Conservation (phyloP, 2,329 filamentous ascomycete species). For the Cryphonectria radicalis region DNA sequence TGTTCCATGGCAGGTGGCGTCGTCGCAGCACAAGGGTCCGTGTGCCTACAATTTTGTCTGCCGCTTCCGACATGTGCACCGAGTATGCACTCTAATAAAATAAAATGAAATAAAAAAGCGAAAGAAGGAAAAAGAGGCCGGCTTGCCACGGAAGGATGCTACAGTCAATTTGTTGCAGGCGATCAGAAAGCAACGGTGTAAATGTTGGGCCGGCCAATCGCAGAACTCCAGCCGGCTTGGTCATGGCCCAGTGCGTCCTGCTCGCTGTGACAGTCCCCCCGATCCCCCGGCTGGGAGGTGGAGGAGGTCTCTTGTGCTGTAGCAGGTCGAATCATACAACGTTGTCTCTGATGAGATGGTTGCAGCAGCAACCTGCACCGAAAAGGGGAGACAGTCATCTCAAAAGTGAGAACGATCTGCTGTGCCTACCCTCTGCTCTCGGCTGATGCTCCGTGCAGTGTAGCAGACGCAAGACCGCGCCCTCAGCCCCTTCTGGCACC, state of each 20-base stretch:
- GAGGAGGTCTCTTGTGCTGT: background rate
- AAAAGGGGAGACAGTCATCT: conserved; percentile 3
- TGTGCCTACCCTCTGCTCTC: background rate
- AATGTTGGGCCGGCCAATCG: background rate
- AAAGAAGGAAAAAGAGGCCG: background rate
- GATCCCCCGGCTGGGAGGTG: no score
- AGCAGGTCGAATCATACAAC: conserved; percentile 9
- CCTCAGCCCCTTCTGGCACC: conserved; percentile 7
- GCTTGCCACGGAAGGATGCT: background rate
- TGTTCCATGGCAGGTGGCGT: conserved; percentile 22
- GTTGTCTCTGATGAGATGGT: conserved; percentile 1
- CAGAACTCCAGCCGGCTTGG: background rate
- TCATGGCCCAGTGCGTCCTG: background rate
- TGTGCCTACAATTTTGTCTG: background rate
- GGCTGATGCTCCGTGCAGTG: background rate
- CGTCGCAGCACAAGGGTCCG: conserved; percentile 8
- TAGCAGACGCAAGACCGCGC: conserved; percentile 3
- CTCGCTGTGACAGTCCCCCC: background rate
- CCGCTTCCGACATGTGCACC: background rate
- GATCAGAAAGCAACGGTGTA: background rate
- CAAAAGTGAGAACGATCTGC: background rate
- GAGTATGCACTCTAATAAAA: background rate
- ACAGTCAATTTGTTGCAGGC: conserved; percentile 4
- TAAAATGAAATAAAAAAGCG: no score
- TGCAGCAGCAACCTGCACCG: conserved; percentile 16